phyloP scores from a whole-genome alignment of 352 stramenopile species.

The Phytopythium litorale region DNA sequence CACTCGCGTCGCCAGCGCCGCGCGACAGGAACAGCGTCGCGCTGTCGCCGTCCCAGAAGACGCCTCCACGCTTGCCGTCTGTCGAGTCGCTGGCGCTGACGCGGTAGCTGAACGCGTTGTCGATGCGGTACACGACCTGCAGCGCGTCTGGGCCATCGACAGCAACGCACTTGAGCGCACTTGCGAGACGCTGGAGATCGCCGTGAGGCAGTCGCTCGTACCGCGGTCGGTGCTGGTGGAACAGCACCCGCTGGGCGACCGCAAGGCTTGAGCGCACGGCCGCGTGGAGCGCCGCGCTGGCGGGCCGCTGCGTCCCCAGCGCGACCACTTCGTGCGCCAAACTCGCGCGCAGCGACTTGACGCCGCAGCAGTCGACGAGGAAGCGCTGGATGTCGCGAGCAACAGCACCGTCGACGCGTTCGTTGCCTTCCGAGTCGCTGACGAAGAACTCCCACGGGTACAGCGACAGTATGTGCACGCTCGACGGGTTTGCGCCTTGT shows the following conservation, averaged over 20 bases:
- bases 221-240: slow-evolving; percentile 29
- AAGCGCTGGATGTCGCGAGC: slow-evolving; percentile 21
- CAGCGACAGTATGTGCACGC: slow-evolving; percentile 41
- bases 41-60: slow-evolving; percentile 36
- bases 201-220: slow-evolving; percentile 43
- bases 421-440: neutral
- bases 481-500: slow-evolving; percentile 9
- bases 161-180: slow-evolving; percentile 29
- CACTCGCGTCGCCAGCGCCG: slow-evolving; percentile 18
- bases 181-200: slow-evolving; percentile 22
- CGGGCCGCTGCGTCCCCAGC: slow-evolving; percentile 23
- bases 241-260: slow-evolving; percentile 54
- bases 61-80: neutral
- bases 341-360: slow-evolving; percentile 46
- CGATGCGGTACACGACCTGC: slow-evolving; percentile 53
- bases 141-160: slow-evolving; percentile 39
- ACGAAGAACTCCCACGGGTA: slow-evolving; percentile 53
- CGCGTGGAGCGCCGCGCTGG: slow-evolving; percentile 22
- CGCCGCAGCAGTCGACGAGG: slow-evolving; percentile 37
- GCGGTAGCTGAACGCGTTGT: slow-evolving; percentile 30
- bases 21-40: slow-evolving; percentile 34
- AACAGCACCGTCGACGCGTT: slow-evolving; percentile 9
- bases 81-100: neutral
- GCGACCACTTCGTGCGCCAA: slow-evolving; percentile 53
- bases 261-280: slow-evolving; percentile 25